Conservation (phyloP, 2,329 filamentous ascomycete genomes). For the Cercospora sojina region DNA sequence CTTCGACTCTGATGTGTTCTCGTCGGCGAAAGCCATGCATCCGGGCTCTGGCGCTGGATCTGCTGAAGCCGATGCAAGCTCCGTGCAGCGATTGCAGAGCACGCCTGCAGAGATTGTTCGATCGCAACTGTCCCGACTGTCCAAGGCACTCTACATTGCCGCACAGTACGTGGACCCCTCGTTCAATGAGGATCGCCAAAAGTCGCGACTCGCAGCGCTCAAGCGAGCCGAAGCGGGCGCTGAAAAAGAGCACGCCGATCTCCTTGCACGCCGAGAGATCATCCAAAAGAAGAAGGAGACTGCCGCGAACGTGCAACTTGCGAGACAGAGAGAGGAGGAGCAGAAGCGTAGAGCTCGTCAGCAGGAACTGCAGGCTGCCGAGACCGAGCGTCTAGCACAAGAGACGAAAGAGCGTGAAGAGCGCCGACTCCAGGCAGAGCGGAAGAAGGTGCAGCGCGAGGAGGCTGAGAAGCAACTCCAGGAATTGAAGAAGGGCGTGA, state of each 20-base stretch:
- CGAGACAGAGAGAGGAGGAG: conserved; percentile 89
- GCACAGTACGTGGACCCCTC: conserved; percentile 93
- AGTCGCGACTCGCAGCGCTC: conserved; percentile 76
- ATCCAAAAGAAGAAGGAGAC: conserved; percentile 98
- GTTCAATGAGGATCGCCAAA: conserved; percentile 77
- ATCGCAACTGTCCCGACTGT: conserved; percentile 86
- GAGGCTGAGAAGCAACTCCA: conserved; percentile 81
- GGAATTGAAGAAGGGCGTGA: conserved; percentile 85
- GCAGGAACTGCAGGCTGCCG: conserved; percentile 84
- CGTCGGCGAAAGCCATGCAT: conserved; percentile 88
- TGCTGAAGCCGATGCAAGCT: conserved; percentile 77
- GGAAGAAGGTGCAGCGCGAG: conserved; percentile 64
- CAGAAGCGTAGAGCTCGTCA: conserved; percentile 82
- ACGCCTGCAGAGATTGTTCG: conserved; percentile 97
- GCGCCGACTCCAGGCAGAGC: conserved; percentile 80
- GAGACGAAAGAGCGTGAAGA: conserved; percentile 90
- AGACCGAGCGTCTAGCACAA: conserved; percentile 82
- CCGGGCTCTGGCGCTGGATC: conserved; percentile 81
- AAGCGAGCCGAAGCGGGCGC: conserved; percentile 80
- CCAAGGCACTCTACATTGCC: conserved; percentile 86
- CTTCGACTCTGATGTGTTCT: conserved; percentile 98
- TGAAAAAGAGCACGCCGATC: conserved; percentile 87
- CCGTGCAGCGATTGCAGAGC: conserved; percentile 92
- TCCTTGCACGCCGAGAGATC: conserved; percentile 78
- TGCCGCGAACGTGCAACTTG: conserved; percentile 82